phyloP scores from a whole-genome alignment of 805 yeast species.

The Ogataea salicorniae region DNA sequence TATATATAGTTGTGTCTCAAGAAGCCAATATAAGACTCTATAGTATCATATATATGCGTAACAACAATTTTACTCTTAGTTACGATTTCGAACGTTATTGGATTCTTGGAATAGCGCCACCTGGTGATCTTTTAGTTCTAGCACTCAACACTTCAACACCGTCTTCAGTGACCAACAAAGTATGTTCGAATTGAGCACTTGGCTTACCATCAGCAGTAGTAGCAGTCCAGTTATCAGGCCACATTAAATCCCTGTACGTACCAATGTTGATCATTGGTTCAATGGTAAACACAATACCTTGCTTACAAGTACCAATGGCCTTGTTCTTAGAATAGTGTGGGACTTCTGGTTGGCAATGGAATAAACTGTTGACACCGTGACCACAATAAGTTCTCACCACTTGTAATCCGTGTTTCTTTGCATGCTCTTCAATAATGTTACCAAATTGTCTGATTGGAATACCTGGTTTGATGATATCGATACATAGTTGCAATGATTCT shows the following conservation, averaged over 20 bases:
- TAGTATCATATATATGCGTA: too few species aligned
- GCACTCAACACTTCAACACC: constrained; percentile 91
- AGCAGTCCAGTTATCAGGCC: constrained; percentile 99
- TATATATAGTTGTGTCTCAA: too few species aligned
- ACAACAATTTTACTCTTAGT: too few species aligned
- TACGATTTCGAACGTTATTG: too few species aligned
- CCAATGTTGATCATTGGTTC: constrained; percentile 97
- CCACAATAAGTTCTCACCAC: constrained; percentile 92
- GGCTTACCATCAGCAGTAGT: constrained; percentile 83
- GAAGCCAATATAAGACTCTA: too few species aligned
- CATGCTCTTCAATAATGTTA: constrained; percentile 81
- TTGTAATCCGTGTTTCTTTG: constrained; percentile 68
- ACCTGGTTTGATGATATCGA: constrained; percentile 86
- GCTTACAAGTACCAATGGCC: constrained; percentile 88
- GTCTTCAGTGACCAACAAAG: constrained; percentile 83
- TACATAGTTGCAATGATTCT: constrained; percentile 81
- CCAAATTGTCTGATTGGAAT: constrained; percentile 82
- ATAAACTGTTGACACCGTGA: constrained; percentile 81
- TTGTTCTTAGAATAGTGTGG: constrained; percentile 95
- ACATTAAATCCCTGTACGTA: constrained; percentile 66
- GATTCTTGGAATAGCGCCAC: constrained; percentile 67
- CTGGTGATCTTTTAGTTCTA: constrained; percentile 76
- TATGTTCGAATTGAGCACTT: constrained; percentile 95
- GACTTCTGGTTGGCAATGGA: constrained; percentile 89
- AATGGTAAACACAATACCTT: constrained; percentile 94